Evolutionary conservation across 805 yeast genomes (phyloP).

Genomic region (Cyberlindnera euphorbiae): DNA sequence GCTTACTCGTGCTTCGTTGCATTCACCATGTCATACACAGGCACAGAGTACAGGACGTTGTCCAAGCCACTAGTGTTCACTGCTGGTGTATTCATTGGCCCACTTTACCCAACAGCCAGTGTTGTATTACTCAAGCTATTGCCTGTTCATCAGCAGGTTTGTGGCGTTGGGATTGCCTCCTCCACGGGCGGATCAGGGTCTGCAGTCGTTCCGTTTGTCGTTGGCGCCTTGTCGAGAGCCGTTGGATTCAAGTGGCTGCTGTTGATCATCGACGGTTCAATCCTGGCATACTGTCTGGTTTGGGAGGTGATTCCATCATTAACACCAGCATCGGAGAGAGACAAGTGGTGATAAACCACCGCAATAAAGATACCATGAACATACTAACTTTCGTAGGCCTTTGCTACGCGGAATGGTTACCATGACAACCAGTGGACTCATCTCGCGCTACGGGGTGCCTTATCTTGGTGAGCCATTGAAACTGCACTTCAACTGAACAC

Average conservation of each 20-base stretch:
- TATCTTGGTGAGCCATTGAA: no score
- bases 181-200: slow-evolving; percentile 84
- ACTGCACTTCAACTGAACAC: no score
- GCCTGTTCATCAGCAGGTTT: slow-evolving; percentile 54
- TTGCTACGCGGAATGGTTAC: no score
- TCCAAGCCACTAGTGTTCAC: slow-evolving; percentile 27
- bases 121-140: slow-evolving; percentile 57
- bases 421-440: no score
- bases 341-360: no score
- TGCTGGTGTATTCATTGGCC: slow-evolving; percentile 62
- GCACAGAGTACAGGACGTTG: slow-evolving; percentile 1
- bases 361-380: no score
- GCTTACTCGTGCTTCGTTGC: slow-evolving; percentile 22
- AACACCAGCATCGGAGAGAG: no score
- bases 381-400: no score
- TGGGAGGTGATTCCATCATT: not conserved
- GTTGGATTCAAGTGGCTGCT: slow-evolving; percentile 2
- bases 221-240: slow-evolving; percentile 38
- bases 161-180: slow-evolving; percentile 68
- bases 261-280: not conserved
- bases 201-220: slow-evolving; percentile 60
- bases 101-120: slow-evolving; percentile 68
- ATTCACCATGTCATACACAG: slow-evolving; percentile 7
- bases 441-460: no score
- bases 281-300: slow-evolving; percentile 1